phyloP scores from a whole-genome alignment of 1,139 yeast species.

The Debaryomyces psychrophilus region DNA sequence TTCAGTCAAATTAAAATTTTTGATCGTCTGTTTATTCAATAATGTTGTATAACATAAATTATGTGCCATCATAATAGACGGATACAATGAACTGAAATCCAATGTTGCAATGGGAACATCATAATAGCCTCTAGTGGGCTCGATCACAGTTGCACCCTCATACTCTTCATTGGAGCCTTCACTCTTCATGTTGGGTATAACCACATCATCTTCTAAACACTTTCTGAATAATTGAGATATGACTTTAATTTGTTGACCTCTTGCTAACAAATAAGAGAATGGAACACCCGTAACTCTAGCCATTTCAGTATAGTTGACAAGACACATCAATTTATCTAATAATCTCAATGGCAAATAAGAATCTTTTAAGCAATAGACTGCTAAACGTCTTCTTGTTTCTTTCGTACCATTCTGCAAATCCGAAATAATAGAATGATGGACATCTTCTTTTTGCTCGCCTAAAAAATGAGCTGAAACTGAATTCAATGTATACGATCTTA shows the following conservation, averaged over 20 bases:
- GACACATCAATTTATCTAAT: constrained; percentile 90
- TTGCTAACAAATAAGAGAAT: constrained; percentile 78
- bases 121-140: constrained; percentile 92
- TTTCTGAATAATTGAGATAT: constrained; percentile 93
- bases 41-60: constrained; percentile 94
- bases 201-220: constrained; percentile 80
- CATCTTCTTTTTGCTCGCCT: constrained; percentile 97
- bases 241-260: constrained; percentile 98
- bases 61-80: constrained; percentile 99
- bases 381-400: constrained; percentile 91
- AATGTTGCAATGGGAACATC: constrained; percentile 97
- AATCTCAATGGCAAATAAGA: constrained; percentile 89
- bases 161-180: constrained; percentile 89
- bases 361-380: constrained; percentile 96
- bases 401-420: constrained; percentile 90
- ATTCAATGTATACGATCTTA: constrained; percentile 91
- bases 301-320: constrained; percentile 98
- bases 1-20: constrained; percentile 62
- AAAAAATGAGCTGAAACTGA: constrained; percentile 94
- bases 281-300: constrained; percentile 99
- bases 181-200: constrained; percentile 86
- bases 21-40: constrained; percentile 68
- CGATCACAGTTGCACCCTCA: constrained; percentile 99
- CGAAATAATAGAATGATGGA: constrained; percentile 94
- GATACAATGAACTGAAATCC: constrained; percentile 97